A percentile compares a stretch with the other conserved stretches of the same genome.
Evolutionary conservation across 208 protist genomes (phyloP).

Genomic region (Acanthamoeba culbertsoni): DNA sequence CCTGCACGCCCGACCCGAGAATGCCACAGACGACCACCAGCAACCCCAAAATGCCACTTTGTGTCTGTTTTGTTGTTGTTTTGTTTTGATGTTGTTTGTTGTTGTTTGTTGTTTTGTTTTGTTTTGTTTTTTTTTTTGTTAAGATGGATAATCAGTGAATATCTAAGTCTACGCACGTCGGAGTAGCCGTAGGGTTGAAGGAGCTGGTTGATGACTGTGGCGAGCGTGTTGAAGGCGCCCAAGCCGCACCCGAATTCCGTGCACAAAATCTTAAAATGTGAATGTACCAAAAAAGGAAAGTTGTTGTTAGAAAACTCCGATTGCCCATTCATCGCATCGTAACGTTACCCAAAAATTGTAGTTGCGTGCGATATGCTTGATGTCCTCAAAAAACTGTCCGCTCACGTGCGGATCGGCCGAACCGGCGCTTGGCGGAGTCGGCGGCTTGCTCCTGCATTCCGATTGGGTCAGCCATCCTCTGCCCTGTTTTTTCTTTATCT

Average conservation of each 20-base stretch:
- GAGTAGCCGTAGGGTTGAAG: neutral
- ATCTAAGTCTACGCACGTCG: neutral
- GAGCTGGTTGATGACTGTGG: neutral
- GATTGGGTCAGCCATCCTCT: neutral
- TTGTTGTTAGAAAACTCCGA: neutral
- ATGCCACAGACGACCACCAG: neutral
- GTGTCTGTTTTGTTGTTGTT: neutral
- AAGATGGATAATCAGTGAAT: neutral
- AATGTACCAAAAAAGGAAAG: neutral
- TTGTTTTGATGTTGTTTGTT: no score
- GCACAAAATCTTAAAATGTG: neutral
- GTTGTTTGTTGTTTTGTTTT: no score
- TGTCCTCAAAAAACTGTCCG: neutral
- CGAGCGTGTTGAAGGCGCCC: neutral
- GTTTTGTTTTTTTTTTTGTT: no score
- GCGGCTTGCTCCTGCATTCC: neutral
- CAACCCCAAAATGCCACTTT: neutral
- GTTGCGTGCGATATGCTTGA: neutral
- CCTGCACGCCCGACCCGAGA: neutral
- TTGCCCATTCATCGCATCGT: neutral
- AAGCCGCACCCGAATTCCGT: neutral
- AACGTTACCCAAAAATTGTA: neutral
- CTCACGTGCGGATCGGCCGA: neutral
- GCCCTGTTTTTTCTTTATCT: no score
- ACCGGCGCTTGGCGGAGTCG: neutral